A percentile compares a stretch with the other conserved stretches of the same genome.
Evolutionary conservation across 2,329 filamentous ascomycete species (phyloP).

Genomic region (Talaromyces sp.): DNA sequence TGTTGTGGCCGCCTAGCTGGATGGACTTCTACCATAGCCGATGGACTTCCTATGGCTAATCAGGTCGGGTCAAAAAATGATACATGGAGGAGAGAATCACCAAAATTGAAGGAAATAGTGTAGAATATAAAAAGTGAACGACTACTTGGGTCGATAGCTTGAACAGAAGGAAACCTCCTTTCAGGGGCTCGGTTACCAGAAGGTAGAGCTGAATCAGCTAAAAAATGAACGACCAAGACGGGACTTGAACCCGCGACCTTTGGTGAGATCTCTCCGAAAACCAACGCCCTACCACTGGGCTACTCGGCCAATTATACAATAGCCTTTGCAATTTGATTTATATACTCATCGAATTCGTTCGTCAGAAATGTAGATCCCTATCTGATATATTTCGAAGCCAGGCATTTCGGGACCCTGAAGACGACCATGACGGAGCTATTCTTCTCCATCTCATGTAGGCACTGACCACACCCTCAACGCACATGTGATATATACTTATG

Average conservation of each 20-base stretch:
- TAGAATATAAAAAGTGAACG: no score
- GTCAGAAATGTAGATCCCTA: background rate
- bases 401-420: background rate
- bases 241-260: slow-evolving; percentile 7
- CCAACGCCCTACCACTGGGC: slow-evolving; percentile 7
- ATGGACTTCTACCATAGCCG: no score
- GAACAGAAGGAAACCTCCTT: no score
- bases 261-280: slow-evolving; percentile 7
- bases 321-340: background rate
- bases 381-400: background rate
- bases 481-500: background rate
- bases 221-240: slow-evolving; percentile 1
- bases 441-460: background rate
- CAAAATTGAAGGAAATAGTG: no score
- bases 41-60: no score
- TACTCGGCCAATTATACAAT: background rate
- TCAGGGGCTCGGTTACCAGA: background rate
- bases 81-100: no score
- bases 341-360: background rate
- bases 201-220: background rate
- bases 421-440: background rate
- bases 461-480: background rate
- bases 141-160: no score
- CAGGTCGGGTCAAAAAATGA: no score
- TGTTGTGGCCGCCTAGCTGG: no score